A percentile compares a stretch with the other conserved stretches of the same genome.
Evolutionary conservation across 192 early-diverging fungal genomes (phyloP).

Genomic region (Gamsiella multidivaricata): DNA sequence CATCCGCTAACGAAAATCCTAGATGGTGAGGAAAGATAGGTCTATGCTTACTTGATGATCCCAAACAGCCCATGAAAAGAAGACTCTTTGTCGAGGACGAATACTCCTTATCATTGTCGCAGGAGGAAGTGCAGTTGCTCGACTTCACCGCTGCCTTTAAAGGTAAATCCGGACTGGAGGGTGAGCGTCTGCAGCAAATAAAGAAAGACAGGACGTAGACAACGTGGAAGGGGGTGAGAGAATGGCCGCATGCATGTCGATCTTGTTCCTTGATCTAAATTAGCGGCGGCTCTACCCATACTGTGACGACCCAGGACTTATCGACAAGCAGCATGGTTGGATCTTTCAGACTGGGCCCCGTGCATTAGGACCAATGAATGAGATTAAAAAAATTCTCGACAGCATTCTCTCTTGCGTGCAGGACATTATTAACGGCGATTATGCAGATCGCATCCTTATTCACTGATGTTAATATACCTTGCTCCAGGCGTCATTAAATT

Average conservation of each 20-base stretch:
- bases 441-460: background rate
- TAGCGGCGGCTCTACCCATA: background rate
- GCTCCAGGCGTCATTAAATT: background rate
- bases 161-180: background rate
- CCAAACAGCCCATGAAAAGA: background rate
- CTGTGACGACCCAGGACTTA: no score
- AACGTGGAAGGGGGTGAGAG: background rate
- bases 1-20: background rate
- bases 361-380: no score
- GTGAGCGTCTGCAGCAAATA: background rate
- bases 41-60: background rate
- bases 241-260: background rate
- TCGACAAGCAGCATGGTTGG: no score
- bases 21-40: background rate
- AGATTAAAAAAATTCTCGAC: background rate
- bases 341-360: no score
- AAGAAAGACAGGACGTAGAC: background rate
- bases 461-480: background rate
- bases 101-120: no score
- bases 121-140: no score
- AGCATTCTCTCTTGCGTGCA: background rate
- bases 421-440: background rate
- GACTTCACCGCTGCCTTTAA: background rate
- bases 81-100: no score
- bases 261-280: background rate